These are phyloP conservation scores for Dendrothele bispora DNA, from an alignment of 768 basidiomycete species.

Conservation along the genomic window DNA sequence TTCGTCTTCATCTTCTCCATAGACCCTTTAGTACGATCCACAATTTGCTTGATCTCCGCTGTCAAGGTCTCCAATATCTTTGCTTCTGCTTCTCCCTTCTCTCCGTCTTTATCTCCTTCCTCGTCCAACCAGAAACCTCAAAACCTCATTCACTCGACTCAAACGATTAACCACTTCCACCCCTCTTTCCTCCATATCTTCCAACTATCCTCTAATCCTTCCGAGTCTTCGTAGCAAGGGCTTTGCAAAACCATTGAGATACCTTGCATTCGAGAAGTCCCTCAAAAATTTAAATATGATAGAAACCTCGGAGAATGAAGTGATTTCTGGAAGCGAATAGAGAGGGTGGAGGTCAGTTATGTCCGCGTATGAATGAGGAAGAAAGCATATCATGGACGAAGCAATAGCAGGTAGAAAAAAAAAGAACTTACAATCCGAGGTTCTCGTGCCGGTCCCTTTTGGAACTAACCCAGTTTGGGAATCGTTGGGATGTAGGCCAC, in stretches of 20 bases:
- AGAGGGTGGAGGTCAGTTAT: background rate
- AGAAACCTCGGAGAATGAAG: conserved; percentile 63
- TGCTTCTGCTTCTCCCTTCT: background rate
- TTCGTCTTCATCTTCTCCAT: conserved; percentile 9
- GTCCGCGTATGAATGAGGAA: background rate
- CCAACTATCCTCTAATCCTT: conserved; percentile 27
- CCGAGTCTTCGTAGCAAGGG: conserved; percentile 68
- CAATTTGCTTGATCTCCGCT: conserved; percentile 12
- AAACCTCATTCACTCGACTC: conserved; percentile 61
- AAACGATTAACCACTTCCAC: too few relatives aligned
- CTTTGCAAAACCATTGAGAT: conserved; percentile 87
- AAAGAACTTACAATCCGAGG: conserved; percentile 70
- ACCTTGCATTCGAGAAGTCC: conserved; percentile 62
- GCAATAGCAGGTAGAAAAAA: too few relatives aligned
- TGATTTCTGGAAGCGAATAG: conserved; percentile 49
- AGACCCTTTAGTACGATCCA: conserved; percentile 6
- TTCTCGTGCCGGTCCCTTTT: conserved; percentile 84
- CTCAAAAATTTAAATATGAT: conserved; percentile 63
- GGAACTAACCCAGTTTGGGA: conserved; percentile 64
- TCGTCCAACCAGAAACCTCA: conserved; percentile 52
- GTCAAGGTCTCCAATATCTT: background rate
- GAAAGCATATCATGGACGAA: too few relatives aligned
- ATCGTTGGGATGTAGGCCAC: conserved; percentile 87
- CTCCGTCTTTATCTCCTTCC: conserved; percentile 9
- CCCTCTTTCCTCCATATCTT: conserved; percentile 76